Conservation (phyloP, 139 green algal species). For the Chlamydomonas eustigma region DNA sequence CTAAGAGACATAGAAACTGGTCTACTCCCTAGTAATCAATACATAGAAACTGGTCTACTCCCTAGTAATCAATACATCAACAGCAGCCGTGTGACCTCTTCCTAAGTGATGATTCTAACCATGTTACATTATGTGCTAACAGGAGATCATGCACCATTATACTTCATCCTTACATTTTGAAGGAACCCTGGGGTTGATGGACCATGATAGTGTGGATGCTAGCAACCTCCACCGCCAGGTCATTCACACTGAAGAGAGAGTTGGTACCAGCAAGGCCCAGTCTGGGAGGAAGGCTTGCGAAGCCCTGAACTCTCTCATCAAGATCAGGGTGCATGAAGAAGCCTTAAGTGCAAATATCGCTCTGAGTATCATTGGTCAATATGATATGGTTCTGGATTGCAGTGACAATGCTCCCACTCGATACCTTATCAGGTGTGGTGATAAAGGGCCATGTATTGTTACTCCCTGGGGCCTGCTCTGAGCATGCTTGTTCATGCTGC, state of each 20-base stretch:
- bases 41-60: no score
- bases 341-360: constrained; percentile 70
- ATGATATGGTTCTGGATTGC: constrained; percentile 89
- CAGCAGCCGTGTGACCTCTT: no score
- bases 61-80: no score
- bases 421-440: constrained; percentile 83
- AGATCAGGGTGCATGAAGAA: constrained; percentile 52
- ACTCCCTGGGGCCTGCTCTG: no score
- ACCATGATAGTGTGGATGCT: constrained; percentile 79
- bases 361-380: constrained; percentile 60
- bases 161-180: constrained; percentile 1
- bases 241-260: constrained; percentile 63
- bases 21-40: no score
- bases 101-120: no score
- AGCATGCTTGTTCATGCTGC: no score
- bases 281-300: constrained; percentile 59
- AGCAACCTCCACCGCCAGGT: constrained; percentile 88
- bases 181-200: constrained; percentile 73
- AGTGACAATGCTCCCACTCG: constrained; percentile 90
- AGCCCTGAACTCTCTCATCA: constrained; percentile 58
- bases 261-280: constrained; percentile 75
- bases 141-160: neutral
- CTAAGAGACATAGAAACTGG: no score
- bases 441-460: no score
- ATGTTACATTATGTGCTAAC: no score